Evolutionary conservation across 352 stramenopile genomes (phyloP).

Genomic region (Phytophthora pisi): DNA sequence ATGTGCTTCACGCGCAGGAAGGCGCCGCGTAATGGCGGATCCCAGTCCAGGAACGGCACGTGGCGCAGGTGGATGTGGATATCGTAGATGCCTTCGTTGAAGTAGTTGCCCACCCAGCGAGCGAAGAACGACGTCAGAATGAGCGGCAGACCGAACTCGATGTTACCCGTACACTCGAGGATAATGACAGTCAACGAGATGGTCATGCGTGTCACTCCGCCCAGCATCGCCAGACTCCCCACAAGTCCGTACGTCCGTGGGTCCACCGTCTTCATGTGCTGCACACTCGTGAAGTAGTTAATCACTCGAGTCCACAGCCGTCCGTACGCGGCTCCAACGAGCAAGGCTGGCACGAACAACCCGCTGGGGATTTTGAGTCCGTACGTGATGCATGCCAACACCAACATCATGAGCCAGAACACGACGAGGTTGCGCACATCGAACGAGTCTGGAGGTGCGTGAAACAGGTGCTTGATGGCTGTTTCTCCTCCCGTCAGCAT

Average conservation of each 20-base stretch:
- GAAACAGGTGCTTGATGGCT: constrained; percentile 96
- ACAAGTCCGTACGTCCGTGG: constrained; percentile 96
- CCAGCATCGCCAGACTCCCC: constrained; percentile 94
- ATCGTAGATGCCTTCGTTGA: constrained; percentile 99
- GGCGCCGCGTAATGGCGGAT: constrained; percentile 63
- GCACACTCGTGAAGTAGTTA: constrained; percentile 71
- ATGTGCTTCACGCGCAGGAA: constrained; percentile 91
- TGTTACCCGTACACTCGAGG: constrained; percentile 97
- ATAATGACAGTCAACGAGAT: constrained; percentile 99
- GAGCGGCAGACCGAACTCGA: constrained; percentile 97
- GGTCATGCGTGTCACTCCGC: constrained; percentile 98
- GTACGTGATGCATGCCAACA: constrained; percentile 94
- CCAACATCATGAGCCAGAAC: constrained; percentile 74
- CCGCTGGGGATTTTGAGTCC: constrained; percentile 96
- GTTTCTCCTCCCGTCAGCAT: constrained; percentile 95
- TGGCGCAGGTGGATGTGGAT: constrained; percentile 97
- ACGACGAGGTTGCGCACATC: constrained; percentile 75
- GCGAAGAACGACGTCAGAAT: constrained; percentile 98
- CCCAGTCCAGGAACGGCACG: constrained; percentile 82
- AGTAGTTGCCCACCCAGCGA: constrained; percentile 97
- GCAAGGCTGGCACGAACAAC: constrained; percentile 96
- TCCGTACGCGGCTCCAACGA: constrained; percentile 96
- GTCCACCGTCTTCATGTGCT: constrained; percentile 70
- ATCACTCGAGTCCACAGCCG: constrained; percentile 88
- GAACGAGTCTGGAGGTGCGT: constrained; percentile 81